phyloP scores from a whole-genome alignment of 2,329 filamentous ascomycete species.

The Beauveria sp. region DNA sequence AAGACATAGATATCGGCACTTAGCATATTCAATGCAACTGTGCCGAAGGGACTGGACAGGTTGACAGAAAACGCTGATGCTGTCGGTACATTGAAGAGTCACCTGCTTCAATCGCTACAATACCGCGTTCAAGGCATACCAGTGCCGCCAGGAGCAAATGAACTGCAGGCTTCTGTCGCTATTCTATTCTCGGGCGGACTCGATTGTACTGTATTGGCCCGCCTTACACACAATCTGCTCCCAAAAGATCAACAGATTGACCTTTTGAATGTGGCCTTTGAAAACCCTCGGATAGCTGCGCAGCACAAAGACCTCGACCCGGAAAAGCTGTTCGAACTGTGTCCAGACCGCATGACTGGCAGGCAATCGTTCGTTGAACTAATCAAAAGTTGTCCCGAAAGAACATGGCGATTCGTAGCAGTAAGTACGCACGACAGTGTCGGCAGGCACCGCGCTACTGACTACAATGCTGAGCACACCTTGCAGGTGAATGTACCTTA shows the following conservation, averaged over 20 bases:
- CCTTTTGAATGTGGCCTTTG: constrained; percentile 91
- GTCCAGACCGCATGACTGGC: constrained; percentile 85
- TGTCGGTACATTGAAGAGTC: constrained; percentile 44
- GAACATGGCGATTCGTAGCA: constrained; percentile 76
- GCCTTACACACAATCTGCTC: constrained; percentile 69
- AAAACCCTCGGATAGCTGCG: constrained; percentile 72
- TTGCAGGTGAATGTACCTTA: constrained; percentile 72
- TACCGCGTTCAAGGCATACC: constrained; percentile 61
- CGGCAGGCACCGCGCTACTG: neutral
- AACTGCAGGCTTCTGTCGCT: constrained; percentile 51
- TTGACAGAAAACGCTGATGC: constrained; percentile 32
- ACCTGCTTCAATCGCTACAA: constrained; percentile 53
- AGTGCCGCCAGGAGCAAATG: constrained; percentile 34
- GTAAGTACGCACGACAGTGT: constrained; percentile 30
- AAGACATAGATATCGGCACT: constrained; percentile 40
- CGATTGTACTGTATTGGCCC: constrained; percentile 83
- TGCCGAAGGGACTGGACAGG: constrained; percentile 27
- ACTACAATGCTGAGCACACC: constrained; percentile 7
- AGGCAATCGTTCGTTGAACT: constrained; percentile 75
- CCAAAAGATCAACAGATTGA: constrained; percentile 65
- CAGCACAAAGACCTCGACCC: constrained; percentile 32
- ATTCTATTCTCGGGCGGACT: constrained; percentile 90
- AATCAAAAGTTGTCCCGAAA: constrained; percentile 54
- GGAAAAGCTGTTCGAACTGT: constrained; percentile 61
- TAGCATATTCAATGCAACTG: constrained; percentile 41